Conservation (phyloP, 768 basidiomycete species). For the Collybia nuda region DNA sequence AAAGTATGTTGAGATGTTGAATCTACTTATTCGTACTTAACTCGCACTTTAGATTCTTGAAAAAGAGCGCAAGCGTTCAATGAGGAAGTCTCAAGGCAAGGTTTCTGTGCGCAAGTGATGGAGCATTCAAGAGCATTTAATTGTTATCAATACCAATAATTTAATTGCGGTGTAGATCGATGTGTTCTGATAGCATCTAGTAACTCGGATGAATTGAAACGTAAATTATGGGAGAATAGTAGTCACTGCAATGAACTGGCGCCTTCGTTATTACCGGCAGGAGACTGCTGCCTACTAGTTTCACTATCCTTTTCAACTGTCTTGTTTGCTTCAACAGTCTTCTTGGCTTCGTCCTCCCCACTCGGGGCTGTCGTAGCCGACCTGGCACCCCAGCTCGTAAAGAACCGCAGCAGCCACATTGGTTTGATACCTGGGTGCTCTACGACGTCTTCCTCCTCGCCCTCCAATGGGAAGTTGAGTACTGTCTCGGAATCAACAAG, state of each 20-base stretch:
- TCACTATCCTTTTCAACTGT: background rate
- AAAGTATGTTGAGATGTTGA: conserved; percentile 47
- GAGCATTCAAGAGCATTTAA: background rate
- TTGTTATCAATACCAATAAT: conserved; percentile 17
- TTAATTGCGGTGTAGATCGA: conserved; percentile 14
- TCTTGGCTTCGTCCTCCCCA: conserved; percentile 6
- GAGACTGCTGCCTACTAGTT: background rate
- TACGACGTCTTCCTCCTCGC: conserved; percentile 56
- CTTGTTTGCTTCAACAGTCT: conserved; percentile 3
- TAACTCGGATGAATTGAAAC: background rate
- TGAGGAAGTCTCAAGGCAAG: conserved; percentile 74
- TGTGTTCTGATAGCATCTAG: background rate
- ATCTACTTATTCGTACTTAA: background rate
- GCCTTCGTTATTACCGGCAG: background rate
- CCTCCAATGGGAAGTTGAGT: conserved; percentile 25
- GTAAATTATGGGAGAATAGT: too few species aligned
- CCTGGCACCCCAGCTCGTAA: conserved; percentile 74
- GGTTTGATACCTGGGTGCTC: conserved; percentile 62
- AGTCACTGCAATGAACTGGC: too few species aligned
- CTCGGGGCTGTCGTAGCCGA: conserved; percentile 43
- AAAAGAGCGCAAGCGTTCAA: conserved; percentile 70
- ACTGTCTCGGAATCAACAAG: conserved; percentile 29
- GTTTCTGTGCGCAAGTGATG: conserved; percentile 46
- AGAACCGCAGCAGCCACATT: conserved; percentile 75
- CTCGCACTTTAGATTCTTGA: conserved; percentile 52